Base-by-base conservation (phyloP, 768 basidiomycete species). In the Phaffia tasmanica region DNA sequence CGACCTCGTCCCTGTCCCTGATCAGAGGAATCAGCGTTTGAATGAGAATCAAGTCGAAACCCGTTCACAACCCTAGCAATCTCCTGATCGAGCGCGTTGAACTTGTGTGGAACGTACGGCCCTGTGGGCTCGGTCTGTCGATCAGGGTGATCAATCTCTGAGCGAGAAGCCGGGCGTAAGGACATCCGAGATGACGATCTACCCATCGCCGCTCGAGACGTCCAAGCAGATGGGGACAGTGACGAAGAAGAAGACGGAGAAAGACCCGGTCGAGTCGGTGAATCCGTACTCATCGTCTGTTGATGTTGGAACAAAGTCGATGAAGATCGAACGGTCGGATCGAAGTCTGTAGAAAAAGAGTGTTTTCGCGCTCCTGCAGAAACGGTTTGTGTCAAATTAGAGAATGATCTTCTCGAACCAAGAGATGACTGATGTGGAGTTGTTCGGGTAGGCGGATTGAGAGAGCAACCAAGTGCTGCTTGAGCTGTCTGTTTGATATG, bases 61-160 rank as follows among this genome's bases (percentile, higher is more conserved):
- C n/a, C 48, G 49, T 67, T 61, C 29, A 67, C 53, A 55, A 67
- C 53, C 30, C 60, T 32, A 0, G 59, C 59, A n/a, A 67, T 32
- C 11, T 59, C 65, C 11, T 55, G 50, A 48, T 67, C 65, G 46
- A 67, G 65, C 30, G 50, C 29, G 47, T 67, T 67, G 25, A 1
- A 23, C 27, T 48, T 57, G 56, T 65, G 46, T 3, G 59, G 23
- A 8, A 6, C 6, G 6, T 61, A 61, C 59, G 25, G 46, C 2
- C 35, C 35, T 6, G 59, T 16, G 9, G 32, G 35, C n/a, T 61
- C 59, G 35, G 1, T 49, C 58, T 35, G 57, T 35, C 7, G 57
- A 46, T 4, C 30, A 21, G 49, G 64, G 49, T 18, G 47, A 35
- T 59, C 46, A 9, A 21, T 51, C 50, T 30, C 35, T 42, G 35